Evolutionary conservation across 169 alveolate species (phyloP).

Genomic region (Plasmodium vinckei): DNA sequence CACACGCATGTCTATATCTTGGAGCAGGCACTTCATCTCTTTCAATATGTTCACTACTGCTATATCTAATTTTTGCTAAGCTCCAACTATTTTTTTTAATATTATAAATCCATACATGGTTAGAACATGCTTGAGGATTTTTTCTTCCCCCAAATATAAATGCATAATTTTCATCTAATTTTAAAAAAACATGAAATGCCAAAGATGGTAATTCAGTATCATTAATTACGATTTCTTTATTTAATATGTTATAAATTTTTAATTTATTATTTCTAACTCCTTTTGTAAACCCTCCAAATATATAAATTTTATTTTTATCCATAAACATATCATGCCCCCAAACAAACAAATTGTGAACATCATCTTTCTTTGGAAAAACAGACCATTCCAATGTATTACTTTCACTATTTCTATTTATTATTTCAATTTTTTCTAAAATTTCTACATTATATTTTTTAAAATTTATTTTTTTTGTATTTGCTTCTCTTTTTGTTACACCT

Average conservation of each 20-base stretch:
- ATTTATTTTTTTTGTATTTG: slow-evolving; percentile 4
- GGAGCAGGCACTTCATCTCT: neutral
- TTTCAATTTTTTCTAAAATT: slow-evolving; percentile 15
- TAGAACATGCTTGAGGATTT: slow-evolving; percentile 42
- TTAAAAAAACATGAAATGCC: slow-evolving; percentile 28
- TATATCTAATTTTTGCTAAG: slow-evolving; percentile 6
- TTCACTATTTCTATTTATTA: neutral
- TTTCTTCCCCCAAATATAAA: slow-evolving; percentile 64
- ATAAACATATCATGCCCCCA: slow-evolving; percentile 77
- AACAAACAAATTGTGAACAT: slow-evolving; percentile 48
- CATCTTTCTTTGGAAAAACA: slow-evolving; percentile 8
- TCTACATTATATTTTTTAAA: slow-evolving; percentile 19
- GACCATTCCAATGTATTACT: slow-evolving; percentile 22
- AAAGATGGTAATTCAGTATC: slow-evolving; percentile 40
- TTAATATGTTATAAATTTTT: slow-evolving; percentile 30
- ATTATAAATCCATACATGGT: slow-evolving; percentile 35
- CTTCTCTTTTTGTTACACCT: neutral
- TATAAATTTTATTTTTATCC: slow-evolving; percentile 41
- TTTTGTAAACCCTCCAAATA: slow-evolving; percentile 62
- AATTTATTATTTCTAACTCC: slow-evolving; percentile 51
- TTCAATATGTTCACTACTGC: neutral
- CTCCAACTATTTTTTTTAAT: slow-evolving; percentile 38
- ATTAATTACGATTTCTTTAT: slow-evolving; percentile 6
- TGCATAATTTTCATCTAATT: slow-evolving; percentile 50
- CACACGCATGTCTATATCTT: slow-evolving; percentile 52